Conservation (phyloP, 768 basidiomycete species). For the Lentinula aciculospora region DNA sequence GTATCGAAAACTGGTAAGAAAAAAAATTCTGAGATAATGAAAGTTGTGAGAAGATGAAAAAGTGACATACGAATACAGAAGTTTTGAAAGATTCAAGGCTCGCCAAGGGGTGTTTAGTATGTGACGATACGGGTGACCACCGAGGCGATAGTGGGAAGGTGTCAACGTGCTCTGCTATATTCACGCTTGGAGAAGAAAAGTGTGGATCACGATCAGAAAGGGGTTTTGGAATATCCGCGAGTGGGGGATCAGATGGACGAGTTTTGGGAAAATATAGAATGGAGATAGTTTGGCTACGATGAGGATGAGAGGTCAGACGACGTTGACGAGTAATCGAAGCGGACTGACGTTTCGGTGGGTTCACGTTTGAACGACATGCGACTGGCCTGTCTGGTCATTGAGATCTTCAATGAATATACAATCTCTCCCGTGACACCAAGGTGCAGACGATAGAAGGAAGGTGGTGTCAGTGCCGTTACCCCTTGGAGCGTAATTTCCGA, state of each 20-base stretch:
- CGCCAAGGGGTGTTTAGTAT: background rate
- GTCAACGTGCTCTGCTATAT: background rate
- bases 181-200: background rate
- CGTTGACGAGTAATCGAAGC: background rate
- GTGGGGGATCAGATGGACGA: slow-evolving; percentile 2
- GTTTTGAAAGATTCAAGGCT: background rate
- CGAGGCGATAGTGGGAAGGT: background rate
- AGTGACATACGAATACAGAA: slow-evolving; percentile 1
- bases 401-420: slow-evolving; percentile 3
- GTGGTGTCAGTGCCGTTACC: background rate
- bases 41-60: background rate
- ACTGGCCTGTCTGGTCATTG: background rate
- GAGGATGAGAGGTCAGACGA: background rate
- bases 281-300: background rate
- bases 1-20: slow-evolving; percentile 1
- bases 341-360: slow-evolving; percentile 1
- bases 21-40: background rate
- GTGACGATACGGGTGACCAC: background rate
- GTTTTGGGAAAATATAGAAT: slow-evolving; percentile 6
- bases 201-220: background rate
- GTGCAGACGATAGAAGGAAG: slow-evolving; percentile 2
- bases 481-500: slow-evolving; percentile 3
- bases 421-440: background rate
- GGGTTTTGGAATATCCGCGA: slow-evolving; percentile 1
- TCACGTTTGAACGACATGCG: background rate